phyloP scores from a whole-genome alignment of 2,329 filamentous ascomycete genomes.

The Colletotrichum brevisporum region DNA sequence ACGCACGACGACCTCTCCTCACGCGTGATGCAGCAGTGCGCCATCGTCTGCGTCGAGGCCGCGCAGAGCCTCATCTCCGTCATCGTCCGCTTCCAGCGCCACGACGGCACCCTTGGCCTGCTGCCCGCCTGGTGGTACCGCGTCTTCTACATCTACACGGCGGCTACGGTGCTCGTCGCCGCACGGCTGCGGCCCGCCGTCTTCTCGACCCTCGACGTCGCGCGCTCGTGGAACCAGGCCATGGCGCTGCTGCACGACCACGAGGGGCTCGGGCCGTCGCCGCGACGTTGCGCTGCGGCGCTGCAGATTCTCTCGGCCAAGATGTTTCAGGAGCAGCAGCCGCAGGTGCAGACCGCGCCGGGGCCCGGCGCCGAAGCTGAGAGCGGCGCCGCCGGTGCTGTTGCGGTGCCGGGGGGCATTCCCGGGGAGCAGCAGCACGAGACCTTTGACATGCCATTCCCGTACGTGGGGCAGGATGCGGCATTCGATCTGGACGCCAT shows the following conservation, averaged over 20 bases:
- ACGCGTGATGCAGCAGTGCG: conserved; percentile 51
- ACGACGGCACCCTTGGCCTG: conserved; percentile 50
- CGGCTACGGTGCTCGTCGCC: conserved; percentile 53
- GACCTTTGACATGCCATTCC: conserved; percentile 29
- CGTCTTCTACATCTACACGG: conserved; percentile 54
- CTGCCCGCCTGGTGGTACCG: conserved; percentile 58
- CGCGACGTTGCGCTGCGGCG: conserved; percentile 50
- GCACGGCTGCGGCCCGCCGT: conserved; percentile 52
- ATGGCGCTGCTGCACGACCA: conserved; percentile 51
- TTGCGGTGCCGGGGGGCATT: not conserved
- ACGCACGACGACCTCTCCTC: conserved; percentile 44
- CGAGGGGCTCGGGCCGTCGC: conserved; percentile 51
- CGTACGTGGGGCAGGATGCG: conserved; percentile 27
- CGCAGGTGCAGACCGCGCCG: not conserved
- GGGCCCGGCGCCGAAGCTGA: not conserved
- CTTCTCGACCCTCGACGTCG: conserved; percentile 47
- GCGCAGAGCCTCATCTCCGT: conserved; percentile 51
- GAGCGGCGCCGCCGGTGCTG: not conserved
- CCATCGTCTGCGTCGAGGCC: conserved; percentile 51
- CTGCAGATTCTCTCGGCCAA: conserved; percentile 53
- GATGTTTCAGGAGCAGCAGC: conserved; percentile 47
- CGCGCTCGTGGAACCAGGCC: conserved; percentile 50
- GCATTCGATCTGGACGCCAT: conserved; percentile 46
- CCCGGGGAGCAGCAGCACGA: conserved; percentile 27
- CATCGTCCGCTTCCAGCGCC: conserved; percentile 48